A percentile compares a stretch with the other conserved stretches of the same genome.
Conservation (phyloP, 2,329 filamentous ascomycete species). For the Geosmithia morbida region DNA sequence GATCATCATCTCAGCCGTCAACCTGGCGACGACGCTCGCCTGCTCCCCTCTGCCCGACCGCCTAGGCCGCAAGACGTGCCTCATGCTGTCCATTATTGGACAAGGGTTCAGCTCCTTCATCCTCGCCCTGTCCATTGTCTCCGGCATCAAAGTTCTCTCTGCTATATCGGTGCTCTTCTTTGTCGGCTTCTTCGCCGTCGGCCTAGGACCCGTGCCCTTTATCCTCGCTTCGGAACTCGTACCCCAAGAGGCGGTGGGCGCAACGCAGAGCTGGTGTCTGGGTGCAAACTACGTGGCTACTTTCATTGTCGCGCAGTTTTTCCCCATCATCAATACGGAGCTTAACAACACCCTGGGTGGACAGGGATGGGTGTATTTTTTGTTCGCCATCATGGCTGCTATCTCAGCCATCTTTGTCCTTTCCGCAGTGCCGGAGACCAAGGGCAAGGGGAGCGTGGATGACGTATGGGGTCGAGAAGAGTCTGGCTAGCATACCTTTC, state of each 20-base stretch:
- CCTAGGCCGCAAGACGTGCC: constrained; percentile 73
- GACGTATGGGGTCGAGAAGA: constrained; percentile 73
- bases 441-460: constrained; percentile 67
- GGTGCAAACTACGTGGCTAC: constrained; percentile 83
- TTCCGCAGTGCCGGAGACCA: constrained; percentile 72
- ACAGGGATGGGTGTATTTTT: constrained; percentile 74
- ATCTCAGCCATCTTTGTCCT: constrained; percentile 59
- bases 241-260: constrained; percentile 76
- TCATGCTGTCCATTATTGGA: constrained; percentile 69
- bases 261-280: constrained; percentile 78
- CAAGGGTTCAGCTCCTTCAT: constrained; percentile 69
- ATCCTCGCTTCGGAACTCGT: constrained; percentile 88
- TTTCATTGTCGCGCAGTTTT: constrained; percentile 87
- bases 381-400: constrained; percentile 67
- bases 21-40: constrained; percentile 66
- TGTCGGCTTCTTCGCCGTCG: constrained; percentile 79
- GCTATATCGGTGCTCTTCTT: constrained; percentile 73
- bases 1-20: constrained; percentile 74
- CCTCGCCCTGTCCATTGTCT: constrained; percentile 68
- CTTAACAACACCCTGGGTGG: constrained; percentile 51
- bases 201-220: constrained; percentile 87
- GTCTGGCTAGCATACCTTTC: not conserved
- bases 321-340: constrained; percentile 69
- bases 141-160: constrained; percentile 58
- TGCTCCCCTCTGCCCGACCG: constrained; percentile 79